Conservation (phyloP, 352 stramenopile genomes). For the Phytophthora kernoviae region DNA sequence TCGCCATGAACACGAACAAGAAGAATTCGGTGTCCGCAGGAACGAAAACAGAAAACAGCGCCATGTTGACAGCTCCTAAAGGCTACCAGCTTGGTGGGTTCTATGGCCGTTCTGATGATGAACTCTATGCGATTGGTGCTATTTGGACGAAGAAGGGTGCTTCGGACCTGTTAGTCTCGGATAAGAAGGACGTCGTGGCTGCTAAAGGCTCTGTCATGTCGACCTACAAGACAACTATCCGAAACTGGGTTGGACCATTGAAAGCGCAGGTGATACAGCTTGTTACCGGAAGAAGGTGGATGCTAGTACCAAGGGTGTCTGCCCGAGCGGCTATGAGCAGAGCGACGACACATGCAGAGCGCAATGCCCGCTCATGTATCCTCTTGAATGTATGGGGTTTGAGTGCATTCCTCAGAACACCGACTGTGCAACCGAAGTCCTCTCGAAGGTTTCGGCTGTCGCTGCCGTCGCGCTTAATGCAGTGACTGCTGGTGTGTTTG, state of each 20-base stretch:
- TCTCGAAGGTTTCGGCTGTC: slow-evolving; percentile 40
- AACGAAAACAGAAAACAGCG: slow-evolving; percentile 16
- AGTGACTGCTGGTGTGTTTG: slow-evolving; percentile 43
- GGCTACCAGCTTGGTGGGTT: slow-evolving; percentile 28
- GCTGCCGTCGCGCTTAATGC: slow-evolving; percentile 38
- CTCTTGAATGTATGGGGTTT: slow-evolving; percentile 31
- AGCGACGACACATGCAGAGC: slow-evolving; percentile 49
- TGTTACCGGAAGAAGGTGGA: slow-evolving; percentile 35
- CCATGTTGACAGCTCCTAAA: slow-evolving; percentile 13
- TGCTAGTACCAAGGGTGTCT: slow-evolving; percentile 31
- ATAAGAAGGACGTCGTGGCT: slow-evolving; percentile 18
- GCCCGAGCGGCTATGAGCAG: slow-evolving; percentile 46
- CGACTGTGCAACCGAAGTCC: slow-evolving; percentile 41
- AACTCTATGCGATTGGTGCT: slow-evolving; percentile 20
- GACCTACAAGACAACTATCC: slow-evolving; percentile 32
- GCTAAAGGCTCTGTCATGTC: slow-evolving; percentile 14
- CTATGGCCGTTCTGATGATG: slow-evolving; percentile 16
- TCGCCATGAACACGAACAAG: slow-evolving; percentile 8
- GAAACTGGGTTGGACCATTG: slow-evolving; percentile 46
- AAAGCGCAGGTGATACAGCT: slow-evolving; percentile 9
- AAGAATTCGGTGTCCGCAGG: slow-evolving; percentile 19
- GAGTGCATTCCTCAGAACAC: slow-evolving; percentile 46
- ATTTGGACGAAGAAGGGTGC: slow-evolving; percentile 18
- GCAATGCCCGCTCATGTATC: slow-evolving; percentile 51
- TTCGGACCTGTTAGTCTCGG: slow-evolving; percentile 16